Evolutionary conservation across 208 protist genomes (phyloP), one percentile per base, ranked within the genome.

Genomic region (Trypanosoma platydactyli): DNA sequence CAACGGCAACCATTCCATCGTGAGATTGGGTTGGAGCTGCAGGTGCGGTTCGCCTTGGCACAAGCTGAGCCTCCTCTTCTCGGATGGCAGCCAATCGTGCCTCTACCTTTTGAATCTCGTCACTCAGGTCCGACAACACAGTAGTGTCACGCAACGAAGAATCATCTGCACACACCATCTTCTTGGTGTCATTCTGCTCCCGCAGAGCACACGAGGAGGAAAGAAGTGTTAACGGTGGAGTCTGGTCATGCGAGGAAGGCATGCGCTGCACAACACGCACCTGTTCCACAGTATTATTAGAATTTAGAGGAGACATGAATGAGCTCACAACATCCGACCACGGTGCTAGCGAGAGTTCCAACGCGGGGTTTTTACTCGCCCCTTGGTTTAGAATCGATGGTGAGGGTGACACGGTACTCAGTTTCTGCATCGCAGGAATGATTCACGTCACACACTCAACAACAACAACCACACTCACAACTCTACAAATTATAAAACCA

Each of bases 21-120:
- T 35, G 5, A 54, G 25, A 7, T 3, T 24, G 30, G 18, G 30
- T 24, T 22, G 46, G 38, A 12, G 44, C 16, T 3, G 30, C 18
- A 50, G 56, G 42, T 51, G 27, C 54, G 9, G 4, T 64, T 51
- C 50, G 45, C 40, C n/a, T 30, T 0, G 51, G 42, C 13, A 35
- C 38, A 1, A 56, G 56, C 20, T 30, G 20, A 1, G 35, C 45
- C n/a, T 60, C 57, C 30, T 70, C 64, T 30, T 74, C 60, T 25
- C 57, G 67, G n/a, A 79, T 52, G 20, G 38, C 62, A 3, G 45
- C 27, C 1, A 79, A 29, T 44, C 66, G 54, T 22, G 67, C 73
- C 56, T 79, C 62, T 11, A 73, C 60, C n/a, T 49, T 50, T 50
- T 65, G 48, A 54, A 79, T 68, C 33, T 78, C 65, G 24, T 72